Percentiles rank a stretch among this genome's conserved stretches.
These are phyloP conservation scores for Ascochyta fabae DNA, from an alignment of 2,329 filamentous ascomycete genomes.

Conservation along the genomic window DNA sequence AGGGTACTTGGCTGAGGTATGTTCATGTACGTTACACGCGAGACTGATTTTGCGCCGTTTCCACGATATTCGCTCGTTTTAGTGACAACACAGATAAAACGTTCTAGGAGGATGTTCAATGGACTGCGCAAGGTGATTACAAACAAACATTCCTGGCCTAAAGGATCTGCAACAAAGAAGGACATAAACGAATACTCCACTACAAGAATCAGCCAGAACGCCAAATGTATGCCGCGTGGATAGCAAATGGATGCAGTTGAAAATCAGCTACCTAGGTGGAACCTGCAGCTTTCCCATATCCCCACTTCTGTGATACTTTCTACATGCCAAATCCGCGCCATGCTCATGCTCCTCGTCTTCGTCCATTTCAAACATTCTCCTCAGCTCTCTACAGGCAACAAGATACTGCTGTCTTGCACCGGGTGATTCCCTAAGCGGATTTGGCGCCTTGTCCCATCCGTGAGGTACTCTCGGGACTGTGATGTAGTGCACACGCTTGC, in stretches of 20 bases:
- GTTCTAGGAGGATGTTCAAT: too few species aligned
- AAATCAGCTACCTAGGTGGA: neutral
- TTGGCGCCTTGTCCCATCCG: conserved; percentile 71
- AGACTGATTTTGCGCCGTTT: too few species aligned
- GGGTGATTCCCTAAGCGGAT: conserved; percentile 60
- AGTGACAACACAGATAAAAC: too few species aligned
- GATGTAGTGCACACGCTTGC: conserved; percentile 63
- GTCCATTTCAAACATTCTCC: conserved; percentile 49
- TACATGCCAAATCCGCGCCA: neutral
- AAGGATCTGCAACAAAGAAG: too few species aligned
- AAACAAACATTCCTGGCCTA: too few species aligned
- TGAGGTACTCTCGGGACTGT: conserved; percentile 50
- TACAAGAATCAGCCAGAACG: too few species aligned
- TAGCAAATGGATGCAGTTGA: neutral
- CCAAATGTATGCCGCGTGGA: conserved; percentile 3
- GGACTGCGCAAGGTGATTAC: too few species aligned
- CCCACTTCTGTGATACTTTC: neutral
- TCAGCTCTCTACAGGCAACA: conserved; percentile 60
- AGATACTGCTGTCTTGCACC: conserved; percentile 61
- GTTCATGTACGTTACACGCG: too few species aligned
- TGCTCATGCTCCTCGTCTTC: conserved; percentile 26
- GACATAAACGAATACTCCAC: too few species aligned
- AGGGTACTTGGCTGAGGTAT: too few species aligned
- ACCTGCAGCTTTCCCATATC: neutral
- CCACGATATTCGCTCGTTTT: too few species aligned